phyloP scores from a whole-genome alignment of 2,329 filamentous ascomycete genomes.

The Nemania serpens region DNA sequence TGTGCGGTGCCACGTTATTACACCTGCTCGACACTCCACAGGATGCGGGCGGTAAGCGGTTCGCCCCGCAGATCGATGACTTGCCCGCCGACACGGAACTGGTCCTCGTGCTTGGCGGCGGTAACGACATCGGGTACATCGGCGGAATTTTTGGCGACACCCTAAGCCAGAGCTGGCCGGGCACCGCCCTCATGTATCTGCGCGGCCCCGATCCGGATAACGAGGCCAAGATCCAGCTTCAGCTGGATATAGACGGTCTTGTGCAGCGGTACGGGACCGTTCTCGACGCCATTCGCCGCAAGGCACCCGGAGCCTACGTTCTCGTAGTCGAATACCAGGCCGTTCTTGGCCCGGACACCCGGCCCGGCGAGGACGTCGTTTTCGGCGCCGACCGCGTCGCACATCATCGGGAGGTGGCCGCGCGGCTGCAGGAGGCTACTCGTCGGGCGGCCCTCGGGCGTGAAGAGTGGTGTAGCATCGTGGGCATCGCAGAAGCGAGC shows the following conservation, averaged over 20 bases:
- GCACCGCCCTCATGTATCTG: conserved; percentile 20
- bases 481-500: conserved; percentile 35
- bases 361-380: conserved; percentile 34
- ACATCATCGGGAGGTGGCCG: conserved; percentile 34
- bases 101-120: conserved; percentile 45
- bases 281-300: conserved; percentile 35
- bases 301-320: conserved; percentile 49
- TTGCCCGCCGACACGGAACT: conserved; percentile 44
- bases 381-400: conserved; percentile 36
- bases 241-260: conserved; percentile 32
- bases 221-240: conserved; percentile 9
- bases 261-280: conserved; percentile 35
- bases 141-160: conserved; percentile 43
- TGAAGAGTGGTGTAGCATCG: conserved; percentile 37
- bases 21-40: conserved; percentile 45
- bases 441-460: conserved; percentile 32
- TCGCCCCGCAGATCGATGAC: conserved; percentile 43
- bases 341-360: conserved; percentile 40
- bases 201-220: conserved; percentile 24
- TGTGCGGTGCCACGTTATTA: conserved; percentile 46
- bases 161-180: conserved; percentile 28
- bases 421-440: conserved; percentile 35
- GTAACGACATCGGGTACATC: conserved; percentile 47
- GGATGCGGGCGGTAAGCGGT: conserved; percentile 31
- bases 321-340: conserved; percentile 48